Conservation (phyloP, 1,284 basidiomycete genomes). For the Naganishia cerealis region DNA sequence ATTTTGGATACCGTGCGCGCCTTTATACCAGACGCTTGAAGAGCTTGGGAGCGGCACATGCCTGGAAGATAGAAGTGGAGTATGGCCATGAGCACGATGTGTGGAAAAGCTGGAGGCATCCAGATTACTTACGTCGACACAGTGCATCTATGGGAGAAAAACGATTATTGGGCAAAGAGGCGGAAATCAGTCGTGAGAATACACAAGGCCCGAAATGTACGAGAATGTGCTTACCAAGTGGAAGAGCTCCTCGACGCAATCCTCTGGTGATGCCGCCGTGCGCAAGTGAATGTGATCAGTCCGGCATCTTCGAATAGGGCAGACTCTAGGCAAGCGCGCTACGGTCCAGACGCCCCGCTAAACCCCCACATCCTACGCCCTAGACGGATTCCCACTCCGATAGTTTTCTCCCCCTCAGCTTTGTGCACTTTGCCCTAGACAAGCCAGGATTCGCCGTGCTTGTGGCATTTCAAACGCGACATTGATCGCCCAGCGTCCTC, state of each 20-base stretch:
- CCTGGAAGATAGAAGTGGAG: slow-evolving; percentile 55
- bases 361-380: no score
- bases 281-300: not conserved
- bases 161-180: slow-evolving; percentile 1
- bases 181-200: slow-evolving; percentile 53
- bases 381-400: no score
- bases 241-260: slow-evolving; percentile 45
- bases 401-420: no score
- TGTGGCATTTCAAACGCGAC: slow-evolving; percentile 18
- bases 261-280: slow-evolving; percentile 28
- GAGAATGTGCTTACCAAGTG: slow-evolving; percentile 40
- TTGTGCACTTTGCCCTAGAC: no score
- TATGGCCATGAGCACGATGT: slow-evolving; percentile 26
- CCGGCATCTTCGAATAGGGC: not conserved
- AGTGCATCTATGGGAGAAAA: slow-evolving; percentile 69
- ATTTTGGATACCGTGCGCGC: not conserved
- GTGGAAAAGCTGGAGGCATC: not conserved
- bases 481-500: slow-evolving; percentile 56
- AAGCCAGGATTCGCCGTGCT: not conserved
- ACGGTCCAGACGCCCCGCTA: no score
- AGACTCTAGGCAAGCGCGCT: no score
- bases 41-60: slow-evolving; percentile 75
- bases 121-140: slow-evolving; percentile 68
- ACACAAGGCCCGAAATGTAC: slow-evolving; percentile 61
- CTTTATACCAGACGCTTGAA: slow-evolving; percentile 57